Evolutionary conservation across 1,284 basidiomycete genomes (phyloP).

Genomic region (Austropuccinia psidii): DNA sequence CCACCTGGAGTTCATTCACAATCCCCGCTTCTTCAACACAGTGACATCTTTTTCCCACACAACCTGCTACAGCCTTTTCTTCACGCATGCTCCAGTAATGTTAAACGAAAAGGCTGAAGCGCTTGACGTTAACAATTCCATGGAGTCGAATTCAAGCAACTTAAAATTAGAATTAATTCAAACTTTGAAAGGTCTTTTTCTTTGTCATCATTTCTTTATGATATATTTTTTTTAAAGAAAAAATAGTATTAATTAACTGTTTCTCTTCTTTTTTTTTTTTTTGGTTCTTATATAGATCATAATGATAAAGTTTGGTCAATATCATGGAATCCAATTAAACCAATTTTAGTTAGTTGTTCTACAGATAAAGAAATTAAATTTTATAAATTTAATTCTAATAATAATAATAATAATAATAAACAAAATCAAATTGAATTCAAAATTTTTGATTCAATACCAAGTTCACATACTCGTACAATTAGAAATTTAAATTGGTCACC

Average conservation of each 20-base stretch:
- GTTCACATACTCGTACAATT: conserved; percentile 87
- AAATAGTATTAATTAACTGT: neutral
- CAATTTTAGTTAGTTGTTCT: conserved; percentile 22
- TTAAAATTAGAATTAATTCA: conserved; percentile 9
- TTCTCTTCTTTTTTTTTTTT: neutral
- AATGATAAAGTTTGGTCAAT: conserved; percentile 30
- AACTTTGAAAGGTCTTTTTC: conserved; percentile 2
- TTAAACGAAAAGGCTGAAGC: too few relatives aligned
- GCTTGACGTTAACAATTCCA: too few relatives aligned
- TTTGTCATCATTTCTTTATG: neutral
- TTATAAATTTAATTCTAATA: conserved; percentile 38
- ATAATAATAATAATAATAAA: conserved; percentile 40
- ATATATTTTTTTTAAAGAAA: neutral
- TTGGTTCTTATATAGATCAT: conserved; percentile 7
- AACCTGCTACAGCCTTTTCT: too few relatives aligned
- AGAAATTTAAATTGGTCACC: conserved; percentile 83
- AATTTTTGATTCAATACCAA: conserved; percentile 49
- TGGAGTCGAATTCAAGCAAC: too few relatives aligned
- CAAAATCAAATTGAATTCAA: conserved; percentile 39
- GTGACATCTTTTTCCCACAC: too few relatives aligned
- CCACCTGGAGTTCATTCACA: too few relatives aligned
- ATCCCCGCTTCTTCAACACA: too few relatives aligned
- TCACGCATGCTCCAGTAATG: too few relatives aligned
- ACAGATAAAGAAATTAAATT: conserved; percentile 44
- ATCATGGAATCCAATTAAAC: conserved; percentile 27